These are phyloP conservation scores for Lizonia empirigonia DNA, from an alignment of 2,329 filamentous ascomycete genomes.

Conservation along the genomic window DNA sequence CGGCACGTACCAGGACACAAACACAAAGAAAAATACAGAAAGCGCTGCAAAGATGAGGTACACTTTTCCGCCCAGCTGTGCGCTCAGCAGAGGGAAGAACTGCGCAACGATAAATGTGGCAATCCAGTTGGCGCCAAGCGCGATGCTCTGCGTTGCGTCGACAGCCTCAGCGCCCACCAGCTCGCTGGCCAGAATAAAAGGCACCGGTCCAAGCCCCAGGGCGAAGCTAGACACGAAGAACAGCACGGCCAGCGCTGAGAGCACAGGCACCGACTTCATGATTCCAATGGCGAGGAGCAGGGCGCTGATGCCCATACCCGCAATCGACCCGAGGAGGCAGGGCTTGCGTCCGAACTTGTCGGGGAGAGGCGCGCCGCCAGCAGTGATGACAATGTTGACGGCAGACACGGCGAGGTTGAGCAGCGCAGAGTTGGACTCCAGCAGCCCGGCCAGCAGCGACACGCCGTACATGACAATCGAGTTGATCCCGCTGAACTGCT, in stretches of 20 bases:
- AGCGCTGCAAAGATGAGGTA: slow-evolving; percentile 90
- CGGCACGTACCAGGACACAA: slow-evolving; percentile 76
- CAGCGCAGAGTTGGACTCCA: slow-evolving; percentile 79
- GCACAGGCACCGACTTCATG: slow-evolving; percentile 69
- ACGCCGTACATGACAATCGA: slow-evolving; percentile 99
- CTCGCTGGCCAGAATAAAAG: slow-evolving; percentile 91
- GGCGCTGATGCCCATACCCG: slow-evolving; percentile 81
- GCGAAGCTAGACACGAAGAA: slow-evolving; percentile 90
- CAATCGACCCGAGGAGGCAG: slow-evolving; percentile 80
- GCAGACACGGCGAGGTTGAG: slow-evolving; percentile 87
- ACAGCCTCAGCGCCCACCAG: slow-evolving; percentile 90
- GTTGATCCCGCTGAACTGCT: slow-evolving; percentile 92
- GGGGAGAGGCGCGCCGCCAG: slow-evolving; percentile 79
- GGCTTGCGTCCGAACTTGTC: slow-evolving; percentile 87
- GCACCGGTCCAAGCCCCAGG: slow-evolving; percentile 88
- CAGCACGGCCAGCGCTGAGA: slow-evolving; percentile 82
- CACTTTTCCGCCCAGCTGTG: slow-evolving; percentile 77
- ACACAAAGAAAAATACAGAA: slow-evolving; percentile 70
- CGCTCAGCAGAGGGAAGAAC: slow-evolving; percentile 89
- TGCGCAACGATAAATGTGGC: slow-evolving; percentile 92
- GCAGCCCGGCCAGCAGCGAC: slow-evolving; percentile 78
- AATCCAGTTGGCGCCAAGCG: slow-evolving; percentile 83
- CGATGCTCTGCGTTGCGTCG: slow-evolving; percentile 88
- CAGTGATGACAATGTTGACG: slow-evolving; percentile 83
- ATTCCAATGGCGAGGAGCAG: slow-evolving; percentile 82